Evolutionary conservation across 1,139 yeast genomes (phyloP).

Genomic region (Wickerhamomyces sp.): DNA sequence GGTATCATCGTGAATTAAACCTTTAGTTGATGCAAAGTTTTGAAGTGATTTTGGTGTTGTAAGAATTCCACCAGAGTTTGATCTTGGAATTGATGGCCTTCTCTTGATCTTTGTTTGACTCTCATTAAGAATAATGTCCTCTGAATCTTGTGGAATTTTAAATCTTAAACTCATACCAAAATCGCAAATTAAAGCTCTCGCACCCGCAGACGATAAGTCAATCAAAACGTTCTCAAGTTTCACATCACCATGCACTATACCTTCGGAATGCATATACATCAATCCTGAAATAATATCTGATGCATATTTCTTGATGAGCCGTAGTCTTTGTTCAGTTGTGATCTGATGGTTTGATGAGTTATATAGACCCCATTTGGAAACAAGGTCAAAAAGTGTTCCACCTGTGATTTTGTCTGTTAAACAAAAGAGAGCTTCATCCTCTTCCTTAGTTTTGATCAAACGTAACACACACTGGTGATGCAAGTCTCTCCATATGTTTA

Average conservation of each 20-base stretch:
- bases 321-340: slow-evolving; percentile 26
- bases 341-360: slow-evolving; percentile 23
- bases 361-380: slow-evolving; percentile 59
- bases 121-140: slow-evolving; percentile 10
- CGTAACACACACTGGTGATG: slow-evolving; percentile 63
- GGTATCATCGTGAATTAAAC: slow-evolving; percentile 28
- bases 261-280: slow-evolving; percentile 63
- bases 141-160: slow-evolving; percentile 27
- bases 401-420: slow-evolving; percentile 67
- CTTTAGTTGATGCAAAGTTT: slow-evolving; percentile 22
- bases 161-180: slow-evolving; percentile 68
- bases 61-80: slow-evolving; percentile 33
- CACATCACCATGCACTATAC: slow-evolving; percentile 83
- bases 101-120: slow-evolving; percentile 10
- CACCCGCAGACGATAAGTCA: slow-evolving; percentile 31
- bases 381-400: slow-evolving; percentile 79
- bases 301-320: slow-evolving; percentile 31
- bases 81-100: slow-evolving; percentile 35
- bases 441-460: slow-evolving; percentile 56
- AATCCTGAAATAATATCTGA: slow-evolving; percentile 60
- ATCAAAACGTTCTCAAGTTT: slow-evolving; percentile 82
- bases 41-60: slow-evolving; percentile 13
- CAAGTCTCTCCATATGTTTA: slow-evolving; percentile 66
- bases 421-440: slow-evolving; percentile 62
- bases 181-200: slow-evolving; percentile 61